A percentile compares a stretch with the other conserved stretches of the same genome.
Conservation (phyloP, 202 grass and related monocot genomes). For the Panicum virgatum region DNA sequence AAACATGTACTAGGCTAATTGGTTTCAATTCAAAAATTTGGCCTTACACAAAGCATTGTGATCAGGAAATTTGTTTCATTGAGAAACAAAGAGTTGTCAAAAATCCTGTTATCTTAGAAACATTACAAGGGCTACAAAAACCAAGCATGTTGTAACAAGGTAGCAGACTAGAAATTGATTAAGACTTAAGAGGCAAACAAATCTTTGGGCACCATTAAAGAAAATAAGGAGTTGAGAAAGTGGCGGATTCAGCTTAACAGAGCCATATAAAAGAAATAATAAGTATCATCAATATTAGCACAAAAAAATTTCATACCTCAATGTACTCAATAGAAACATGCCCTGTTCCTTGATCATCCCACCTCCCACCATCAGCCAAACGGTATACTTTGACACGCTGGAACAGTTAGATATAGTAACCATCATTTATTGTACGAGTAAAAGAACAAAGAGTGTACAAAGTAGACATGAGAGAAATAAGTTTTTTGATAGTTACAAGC, state of each 20-base stretch:
- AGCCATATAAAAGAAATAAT: constrained; percentile 15
- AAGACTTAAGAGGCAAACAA: constrained; percentile 14
- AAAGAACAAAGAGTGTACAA: constrained; percentile 14
- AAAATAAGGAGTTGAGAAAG: neutral
- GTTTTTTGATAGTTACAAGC: constrained; percentile 8
- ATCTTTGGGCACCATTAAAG: neutral
- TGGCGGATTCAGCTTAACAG: neutral
- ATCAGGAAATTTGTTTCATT: neutral
- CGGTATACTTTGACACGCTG: constrained; percentile 97
- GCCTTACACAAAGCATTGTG: neutral
- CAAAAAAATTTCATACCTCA: constrained; percentile 50
- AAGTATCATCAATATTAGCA: neutral
- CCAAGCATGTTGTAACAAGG: neutral
- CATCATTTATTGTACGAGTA: constrained; percentile 6
- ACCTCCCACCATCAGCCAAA: constrained; percentile 85
- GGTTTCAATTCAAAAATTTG: neutral
- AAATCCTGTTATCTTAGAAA: neutral
- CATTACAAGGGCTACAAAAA: neutral
- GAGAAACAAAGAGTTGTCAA: neutral
- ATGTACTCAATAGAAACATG: constrained; percentile 87
- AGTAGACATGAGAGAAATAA: constrained; percentile 16
- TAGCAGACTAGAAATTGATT: neutral
- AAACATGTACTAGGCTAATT: neutral
- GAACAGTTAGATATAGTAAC: constrained; percentile 35
- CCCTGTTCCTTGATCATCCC: constrained; percentile 97